These are phyloP conservation scores for Botrytis squamosa DNA, from an alignment of 2,329 filamentous ascomycete species.

Conservation along the genomic window DNA sequence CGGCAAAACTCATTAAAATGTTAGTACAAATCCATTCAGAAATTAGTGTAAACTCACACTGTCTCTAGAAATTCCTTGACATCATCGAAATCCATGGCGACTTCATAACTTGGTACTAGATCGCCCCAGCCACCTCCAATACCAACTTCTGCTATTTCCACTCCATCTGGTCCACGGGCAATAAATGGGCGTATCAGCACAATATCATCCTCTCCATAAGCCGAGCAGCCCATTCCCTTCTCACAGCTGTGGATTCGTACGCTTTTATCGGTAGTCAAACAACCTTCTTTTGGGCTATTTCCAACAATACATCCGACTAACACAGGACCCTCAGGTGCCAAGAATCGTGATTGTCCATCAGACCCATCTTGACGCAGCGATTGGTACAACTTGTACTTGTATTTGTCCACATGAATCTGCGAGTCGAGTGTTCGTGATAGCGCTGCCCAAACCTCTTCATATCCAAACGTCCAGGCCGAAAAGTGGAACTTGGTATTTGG, in stretches of 20 bases:
- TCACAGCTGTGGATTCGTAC: constrained; percentile 85
- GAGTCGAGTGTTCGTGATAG: constrained; percentile 69
- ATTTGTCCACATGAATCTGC: constrained; percentile 77
- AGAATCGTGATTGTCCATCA: constrained; percentile 43
- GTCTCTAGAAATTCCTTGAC: constrained; percentile 7
- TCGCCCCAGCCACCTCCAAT: constrained; percentile 79
- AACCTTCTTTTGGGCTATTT: constrained; percentile 68
- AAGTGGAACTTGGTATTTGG: constrained; percentile 77
- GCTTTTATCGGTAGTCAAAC: constrained; percentile 61
- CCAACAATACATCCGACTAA: constrained; percentile 74
- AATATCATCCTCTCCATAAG: constrained; percentile 48
- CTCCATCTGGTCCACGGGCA: constrained; percentile 57
- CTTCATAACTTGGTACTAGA: constrained; percentile 46
- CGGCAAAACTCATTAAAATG: constrained; percentile 24
- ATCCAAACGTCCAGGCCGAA: constrained; percentile 87
- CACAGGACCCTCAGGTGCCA: constrained; percentile 59
- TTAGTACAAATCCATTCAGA: constrained; percentile 18
- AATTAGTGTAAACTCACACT: not conserved
- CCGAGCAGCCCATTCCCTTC: constrained; percentile 61
- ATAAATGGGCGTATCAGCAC: constrained; percentile 81
- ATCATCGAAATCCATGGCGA: constrained; percentile 2
- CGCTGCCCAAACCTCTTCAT: constrained; percentile 89
- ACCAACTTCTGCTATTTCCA: constrained; percentile 69
- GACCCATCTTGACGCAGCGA: constrained; percentile 50
- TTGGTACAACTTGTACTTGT: constrained; percentile 72